Percentiles rank a stretch among this genome's conserved stretches.
Conservation (phyloP, 495 filamentous ascomycete genomes). For the Apodospora peruviana region DNA sequence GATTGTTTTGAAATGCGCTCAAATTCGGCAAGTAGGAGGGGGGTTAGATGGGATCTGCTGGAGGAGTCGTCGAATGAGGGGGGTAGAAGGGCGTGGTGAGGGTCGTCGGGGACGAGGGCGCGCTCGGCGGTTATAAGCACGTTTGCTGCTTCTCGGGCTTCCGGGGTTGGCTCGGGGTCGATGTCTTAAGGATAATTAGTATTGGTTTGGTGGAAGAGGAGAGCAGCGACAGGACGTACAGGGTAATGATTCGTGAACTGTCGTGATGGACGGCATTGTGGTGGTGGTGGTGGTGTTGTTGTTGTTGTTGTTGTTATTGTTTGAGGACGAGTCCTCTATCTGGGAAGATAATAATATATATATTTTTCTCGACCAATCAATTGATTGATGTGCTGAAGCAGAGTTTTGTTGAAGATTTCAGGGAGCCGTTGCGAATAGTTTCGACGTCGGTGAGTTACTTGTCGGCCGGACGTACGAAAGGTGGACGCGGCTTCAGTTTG, state of each 20-base stretch:
- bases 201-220: neutral
- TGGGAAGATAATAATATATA: too few relatives aligned
- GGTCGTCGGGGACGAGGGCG: slow-evolving; percentile 32
- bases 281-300: neutral
- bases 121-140: slow-evolving; percentile 63
- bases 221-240: slow-evolving; percentile 46
- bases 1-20: slow-evolving; percentile 8
- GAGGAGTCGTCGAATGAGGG: slow-evolving; percentile 18
- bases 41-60: slow-evolving; percentile 42
- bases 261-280: slow-evolving; percentile 62
- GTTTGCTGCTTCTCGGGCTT: slow-evolving; percentile 52
- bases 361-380: too few relatives aligned
- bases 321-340: too few relatives aligned
- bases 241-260: slow-evolving; percentile 76
- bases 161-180: slow-evolving; percentile 58
- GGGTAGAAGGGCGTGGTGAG: slow-evolving; percentile 37
- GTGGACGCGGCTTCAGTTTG: too few relatives aligned
- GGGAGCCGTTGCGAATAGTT: too few relatives aligned
- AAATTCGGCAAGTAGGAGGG: slow-evolving; percentile 59
- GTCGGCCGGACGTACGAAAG: too few relatives aligned
- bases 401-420: too few relatives aligned
- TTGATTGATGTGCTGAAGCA: too few relatives aligned
- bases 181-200: slow-evolving; percentile 52
- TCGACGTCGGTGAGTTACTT: too few relatives aligned
- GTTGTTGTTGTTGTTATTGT: neutral